These are phyloP conservation scores for Thraustochytrium striatum DNA, from an alignment of 352 stramenopile species.

Conservation along the genomic window DNA sequence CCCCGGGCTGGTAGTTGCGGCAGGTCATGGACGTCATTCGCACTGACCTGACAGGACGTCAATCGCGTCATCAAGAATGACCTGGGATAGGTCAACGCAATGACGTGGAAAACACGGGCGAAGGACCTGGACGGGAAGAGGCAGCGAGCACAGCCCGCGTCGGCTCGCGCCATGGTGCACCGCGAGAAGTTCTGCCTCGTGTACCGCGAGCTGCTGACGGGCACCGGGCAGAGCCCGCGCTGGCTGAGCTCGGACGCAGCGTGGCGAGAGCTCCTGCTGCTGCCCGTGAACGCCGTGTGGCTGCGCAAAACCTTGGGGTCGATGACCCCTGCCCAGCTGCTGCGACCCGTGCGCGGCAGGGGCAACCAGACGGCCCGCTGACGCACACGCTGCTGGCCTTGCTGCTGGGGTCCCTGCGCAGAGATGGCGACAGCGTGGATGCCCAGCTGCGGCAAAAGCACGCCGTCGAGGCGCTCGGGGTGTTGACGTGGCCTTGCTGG, in stretches of 20 bases:
- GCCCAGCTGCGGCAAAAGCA: not conserved
- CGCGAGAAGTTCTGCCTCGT: not conserved
- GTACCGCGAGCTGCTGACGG: not conserved
- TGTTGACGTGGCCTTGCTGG: not conserved
- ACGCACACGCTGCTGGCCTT: slow-evolving; percentile 21
- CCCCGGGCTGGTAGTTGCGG: not conserved
- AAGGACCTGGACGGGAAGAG: not conserved
- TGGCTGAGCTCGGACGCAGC: slow-evolving; percentile 2
- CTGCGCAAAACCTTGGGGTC: slow-evolving; percentile 4
- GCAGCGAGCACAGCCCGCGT: too few relatives aligned
- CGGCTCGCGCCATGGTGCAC: not conserved
- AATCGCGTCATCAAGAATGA: not conserved
- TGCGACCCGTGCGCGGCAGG: not conserved
- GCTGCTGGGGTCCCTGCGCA: slow-evolving; percentile 3
- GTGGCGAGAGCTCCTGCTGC: not conserved
- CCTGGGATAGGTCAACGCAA: not conserved
- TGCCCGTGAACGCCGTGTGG: slow-evolving; percentile 5
- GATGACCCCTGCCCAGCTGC: not conserved
- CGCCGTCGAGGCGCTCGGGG: slow-evolving; percentile 9
- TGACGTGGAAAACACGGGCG: not conserved
- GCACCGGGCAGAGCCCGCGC: not conserved
- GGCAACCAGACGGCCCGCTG: not conserved
- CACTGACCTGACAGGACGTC: not conserved
- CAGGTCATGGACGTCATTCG: not conserved
- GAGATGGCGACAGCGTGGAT: not conserved